These are phyloP conservation scores for Biancaea sappan DNA, from an alignment of 306 rosid genomes.

Conservation along the genomic window DNA sequence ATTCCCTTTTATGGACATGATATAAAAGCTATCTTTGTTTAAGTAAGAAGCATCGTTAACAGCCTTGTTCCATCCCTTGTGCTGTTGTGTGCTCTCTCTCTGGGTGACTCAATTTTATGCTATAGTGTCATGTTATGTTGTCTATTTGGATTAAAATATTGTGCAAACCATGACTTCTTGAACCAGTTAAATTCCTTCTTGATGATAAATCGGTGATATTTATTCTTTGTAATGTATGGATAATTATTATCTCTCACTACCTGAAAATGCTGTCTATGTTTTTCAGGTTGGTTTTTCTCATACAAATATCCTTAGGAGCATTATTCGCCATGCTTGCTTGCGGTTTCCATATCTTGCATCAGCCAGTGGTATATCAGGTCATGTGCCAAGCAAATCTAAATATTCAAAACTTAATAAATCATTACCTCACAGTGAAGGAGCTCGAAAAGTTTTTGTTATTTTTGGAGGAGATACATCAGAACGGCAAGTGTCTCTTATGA, in stretches of 20 bases:
- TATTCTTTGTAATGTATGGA: constrained; percentile 7
- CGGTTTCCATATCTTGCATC: constrained; percentile 75
- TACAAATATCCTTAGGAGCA: constrained; percentile 80
- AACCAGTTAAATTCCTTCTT: constrained; percentile 14
- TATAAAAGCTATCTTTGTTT: constrained; percentile 2
- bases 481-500: constrained; percentile 99
- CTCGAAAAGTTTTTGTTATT: constrained; percentile 78
- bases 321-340: constrained; percentile 78
- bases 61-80: constrained; percentile 6
- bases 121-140: not conserved
- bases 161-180: not conserved
- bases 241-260: constrained; percentile 18
- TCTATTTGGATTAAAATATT: not conserved
- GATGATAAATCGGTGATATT: constrained; percentile 10
- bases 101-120: constrained; percentile 22
- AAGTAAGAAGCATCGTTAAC: not conserved
- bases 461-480: constrained; percentile 97
- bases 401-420: constrained; percentile 44
- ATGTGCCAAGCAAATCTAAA: constrained; percentile 48
- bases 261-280: constrained; percentile 17
- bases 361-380: constrained; percentile 43
- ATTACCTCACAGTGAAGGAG: constrained; percentile 42
- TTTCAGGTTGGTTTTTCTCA: constrained; percentile 97
- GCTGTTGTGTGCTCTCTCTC: not conserved
- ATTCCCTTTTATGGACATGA: constrained; percentile 11